phyloP scores from a whole-genome alignment of 441 rosid genomes.

The Populus hybrid region DNA sequence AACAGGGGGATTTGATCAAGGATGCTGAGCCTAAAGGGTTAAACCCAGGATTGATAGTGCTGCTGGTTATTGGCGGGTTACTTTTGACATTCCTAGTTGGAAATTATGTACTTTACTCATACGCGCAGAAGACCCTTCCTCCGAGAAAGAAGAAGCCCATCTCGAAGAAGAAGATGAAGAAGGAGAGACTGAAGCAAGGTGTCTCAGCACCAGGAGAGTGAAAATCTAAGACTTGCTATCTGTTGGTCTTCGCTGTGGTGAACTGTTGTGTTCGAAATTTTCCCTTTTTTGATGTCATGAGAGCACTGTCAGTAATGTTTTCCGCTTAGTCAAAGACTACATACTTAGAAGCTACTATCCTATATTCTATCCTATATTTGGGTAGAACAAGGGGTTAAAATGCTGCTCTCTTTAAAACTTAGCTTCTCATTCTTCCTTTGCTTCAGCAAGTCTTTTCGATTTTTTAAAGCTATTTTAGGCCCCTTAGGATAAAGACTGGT shows the following conservation, averaged over 20 bases:
- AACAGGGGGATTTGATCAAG: slow-evolving; percentile 49
- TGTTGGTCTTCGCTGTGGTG: not conserved
- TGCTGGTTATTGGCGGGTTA: slow-evolving; percentile 64
- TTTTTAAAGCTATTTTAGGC: too few species aligned
- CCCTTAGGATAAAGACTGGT: too few species aligned
- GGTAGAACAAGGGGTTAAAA: not conserved
- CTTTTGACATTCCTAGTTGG: slow-evolving; percentile 72
- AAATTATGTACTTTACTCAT: slow-evolving; percentile 65
- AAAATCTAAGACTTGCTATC: not conserved
- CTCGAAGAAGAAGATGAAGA: slow-evolving; percentile 99
- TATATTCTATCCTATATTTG: not conserved
- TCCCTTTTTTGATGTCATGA: slow-evolving; percentile 16
- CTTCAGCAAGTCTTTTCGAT: too few species aligned
- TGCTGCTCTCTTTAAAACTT: not conserved
- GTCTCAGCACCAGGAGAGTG: slow-evolving; percentile 73
- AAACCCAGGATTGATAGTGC: slow-evolving; percentile 86
- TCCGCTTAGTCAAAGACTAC: not conserved
- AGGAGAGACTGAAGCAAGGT: slow-evolving; percentile 90
- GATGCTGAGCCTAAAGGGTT: slow-evolving; percentile 65
- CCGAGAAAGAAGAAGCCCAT: slow-evolving; percentile 82
- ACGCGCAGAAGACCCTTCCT: slow-evolving; percentile 86
- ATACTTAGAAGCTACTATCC: not conserved
- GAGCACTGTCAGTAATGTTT: slow-evolving; percentile 13
- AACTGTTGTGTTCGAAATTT: slow-evolving; percentile 20
- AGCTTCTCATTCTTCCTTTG: not conserved